Base-by-base conservation (phyloP, 139 green algal genomes). In the Micractinium sp. region DNA sequence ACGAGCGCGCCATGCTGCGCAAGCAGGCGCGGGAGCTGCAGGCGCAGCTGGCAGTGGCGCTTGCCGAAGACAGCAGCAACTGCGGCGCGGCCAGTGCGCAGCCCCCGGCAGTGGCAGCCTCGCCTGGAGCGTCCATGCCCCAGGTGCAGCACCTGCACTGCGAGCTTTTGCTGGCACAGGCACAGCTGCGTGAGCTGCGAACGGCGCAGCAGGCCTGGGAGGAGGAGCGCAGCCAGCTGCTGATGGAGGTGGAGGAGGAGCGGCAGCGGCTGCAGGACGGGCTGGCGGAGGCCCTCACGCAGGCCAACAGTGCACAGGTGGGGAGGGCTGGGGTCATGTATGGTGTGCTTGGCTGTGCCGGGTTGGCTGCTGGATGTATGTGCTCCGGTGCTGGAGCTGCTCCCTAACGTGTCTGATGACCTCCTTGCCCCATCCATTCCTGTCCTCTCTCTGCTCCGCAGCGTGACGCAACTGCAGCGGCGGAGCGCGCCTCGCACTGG, bases 401-500 rank as follows among this genome's bases (percentile, higher is more conserved):
- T 29, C 0, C 35, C 9, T 15, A 1, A 1, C 71, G 5, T 12
- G n/a, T 18, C 74, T 80, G 74, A 0, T 80, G 33, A 19, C 74
- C 74, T 25, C 63, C 63, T 76, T 76, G 27, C 25, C 69, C 25
- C 31, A 35, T 27, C 69, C 31, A 15, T 27, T 22, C 20, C 69
- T 25, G 20, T 47, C 39, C 38, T 38, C 18, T n/a, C 5, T 39
- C 39, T 36, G 39, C 77, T 5, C 15, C 18, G 67, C 83, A 87
- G 83, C 83, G 39, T 5, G 66, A 87, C 7, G 83, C 83, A 2
- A 67, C 67, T 29, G 38, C 36, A 1, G 83, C 83, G 0, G 29
- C 66, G 15, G 83, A 87, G 83, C 83, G 83, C 9, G 83, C 83
- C 9, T 27, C 66, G 15, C 83, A 87, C 83, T 87, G 83, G 83